A percentile compares a stretch with the other conserved stretches of the same genome.
Conservation (phyloP, 768 basidiomycete species). For the Podaxis sp. region DNA sequence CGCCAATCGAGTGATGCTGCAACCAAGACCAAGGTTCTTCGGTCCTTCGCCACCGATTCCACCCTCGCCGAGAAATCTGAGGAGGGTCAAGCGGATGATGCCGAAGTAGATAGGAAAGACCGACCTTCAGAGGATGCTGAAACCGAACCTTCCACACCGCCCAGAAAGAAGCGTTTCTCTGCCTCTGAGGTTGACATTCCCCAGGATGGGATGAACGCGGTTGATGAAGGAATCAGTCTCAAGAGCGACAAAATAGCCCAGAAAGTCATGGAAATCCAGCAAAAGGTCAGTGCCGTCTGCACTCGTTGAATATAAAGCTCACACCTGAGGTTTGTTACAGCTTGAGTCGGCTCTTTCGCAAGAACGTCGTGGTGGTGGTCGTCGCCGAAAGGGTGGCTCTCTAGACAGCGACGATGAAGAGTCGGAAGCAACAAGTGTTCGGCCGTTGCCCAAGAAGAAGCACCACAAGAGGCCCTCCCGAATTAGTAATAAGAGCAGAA, state of each 20-base stretch:
- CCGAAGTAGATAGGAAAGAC: slow-evolving; percentile 20
- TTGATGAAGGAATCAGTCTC: slow-evolving; percentile 79
- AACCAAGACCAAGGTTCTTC: slow-evolving; percentile 43
- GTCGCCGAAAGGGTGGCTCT: background rate
- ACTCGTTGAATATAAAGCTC: slow-evolving; percentile 9
- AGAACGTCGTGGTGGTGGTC: slow-evolving; percentile 42
- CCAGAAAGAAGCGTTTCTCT: slow-evolving; percentile 77
- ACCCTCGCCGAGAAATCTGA: slow-evolving; percentile 70
- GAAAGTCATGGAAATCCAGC: slow-evolving; percentile 85
- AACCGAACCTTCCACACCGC: slow-evolving; percentile 32
- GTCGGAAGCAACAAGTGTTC: slow-evolving; percentile 34
- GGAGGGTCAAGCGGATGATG: slow-evolving; percentile 27
- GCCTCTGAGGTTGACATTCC: slow-evolving; percentile 57
- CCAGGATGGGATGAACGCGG: slow-evolving; percentile 81
- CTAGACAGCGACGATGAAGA: slow-evolving; percentile 54
- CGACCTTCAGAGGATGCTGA: slow-evolving; percentile 42
- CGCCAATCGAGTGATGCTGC: slow-evolving; percentile 57
- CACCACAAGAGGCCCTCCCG: slow-evolving; percentile 21
- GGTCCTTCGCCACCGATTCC: slow-evolving; percentile 76
- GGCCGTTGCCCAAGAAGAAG: slow-evolving; percentile 31
- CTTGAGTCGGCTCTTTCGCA: slow-evolving; percentile 69
- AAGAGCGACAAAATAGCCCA: slow-evolving; percentile 85
- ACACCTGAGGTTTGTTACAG: slow-evolving; percentile 29
- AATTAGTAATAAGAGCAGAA: slow-evolving; percentile 35
- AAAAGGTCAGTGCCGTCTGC: slow-evolving; percentile 58